Evolutionary conservation across 192 early-diverging fungal species (phyloP).

Genomic region (Backusella liffmaniae): DNA sequence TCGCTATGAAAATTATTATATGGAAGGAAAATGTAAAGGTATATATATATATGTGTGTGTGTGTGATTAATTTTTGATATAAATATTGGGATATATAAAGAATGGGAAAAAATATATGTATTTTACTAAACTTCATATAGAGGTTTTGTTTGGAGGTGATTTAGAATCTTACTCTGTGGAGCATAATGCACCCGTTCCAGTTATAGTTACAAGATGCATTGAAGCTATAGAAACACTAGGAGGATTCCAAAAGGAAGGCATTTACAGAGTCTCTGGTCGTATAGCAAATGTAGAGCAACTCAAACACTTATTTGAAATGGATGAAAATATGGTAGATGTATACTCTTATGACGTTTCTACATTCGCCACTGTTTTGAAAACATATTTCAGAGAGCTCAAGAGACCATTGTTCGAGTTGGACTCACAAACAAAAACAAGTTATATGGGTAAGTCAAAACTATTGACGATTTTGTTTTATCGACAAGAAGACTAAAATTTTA

Average conservation of each 20-base stretch:
- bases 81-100: too few species aligned
- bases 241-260: constrained; percentile 36
- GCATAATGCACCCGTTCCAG: constrained; percentile 28
- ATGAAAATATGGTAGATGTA: constrained; percentile 28
- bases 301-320: constrained; percentile 30
- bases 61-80: not conserved
- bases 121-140: constrained; percentile 3
- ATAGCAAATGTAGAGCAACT: constrained; percentile 35
- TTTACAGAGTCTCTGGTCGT: constrained; percentile 38
- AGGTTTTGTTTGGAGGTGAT: constrained; percentile 35
- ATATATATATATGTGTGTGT: not conserved
- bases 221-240: constrained; percentile 31
- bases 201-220: constrained; percentile 34
- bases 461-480: not conserved
- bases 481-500: not conserved
- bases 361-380: constrained; percentile 60
- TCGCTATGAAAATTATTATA: constrained; percentile 33
- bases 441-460: constrained; percentile 45
- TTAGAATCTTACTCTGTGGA: constrained; percentile 27
- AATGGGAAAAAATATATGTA: not conserved
- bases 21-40: constrained; percentile 33
- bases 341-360: constrained; percentile 53
- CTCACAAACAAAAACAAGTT: constrained; percentile 44
- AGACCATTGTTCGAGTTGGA: constrained; percentile 57
- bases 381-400: constrained; percentile 61